Percentiles rank a stretch among this genome's conserved stretches.
phyloP scores from a whole-genome alignment of 768 basidiomycete genomes.

The Thelephora aurantiotincta region DNA sequence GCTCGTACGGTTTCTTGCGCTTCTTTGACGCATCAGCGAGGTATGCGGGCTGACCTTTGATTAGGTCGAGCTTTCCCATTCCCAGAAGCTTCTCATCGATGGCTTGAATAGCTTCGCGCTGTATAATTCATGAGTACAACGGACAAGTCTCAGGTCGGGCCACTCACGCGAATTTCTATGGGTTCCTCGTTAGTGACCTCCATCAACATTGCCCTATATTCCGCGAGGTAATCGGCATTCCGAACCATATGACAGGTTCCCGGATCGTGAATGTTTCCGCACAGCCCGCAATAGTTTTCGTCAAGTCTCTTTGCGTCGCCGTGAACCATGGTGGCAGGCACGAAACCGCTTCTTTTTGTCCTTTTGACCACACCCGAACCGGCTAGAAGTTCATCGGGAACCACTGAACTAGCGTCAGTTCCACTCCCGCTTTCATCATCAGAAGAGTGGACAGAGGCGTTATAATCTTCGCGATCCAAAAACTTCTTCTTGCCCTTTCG shows the following conservation, averaged over 20 bases:
- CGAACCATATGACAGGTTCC: slow-evolving; percentile 51
- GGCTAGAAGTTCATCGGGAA: background rate
- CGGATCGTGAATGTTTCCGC: slow-evolving; percentile 35
- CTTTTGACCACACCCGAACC: slow-evolving; percentile 1
- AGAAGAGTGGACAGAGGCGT: slow-evolving; percentile 19
- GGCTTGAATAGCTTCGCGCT: slow-evolving; percentile 52
- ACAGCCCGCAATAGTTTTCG: slow-evolving; percentile 40
- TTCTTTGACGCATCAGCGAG: slow-evolving; percentile 22
- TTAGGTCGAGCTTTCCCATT: slow-evolving; percentile 41
- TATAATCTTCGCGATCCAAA: slow-evolving; percentile 23
- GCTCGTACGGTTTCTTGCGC: no score
- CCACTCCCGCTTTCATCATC: slow-evolving; percentile 13
- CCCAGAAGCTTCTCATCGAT: slow-evolving; percentile 51
- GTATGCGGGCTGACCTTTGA: slow-evolving; percentile 51
- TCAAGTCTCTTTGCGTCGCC: background rate
- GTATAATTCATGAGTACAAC: slow-evolving; percentile 5
- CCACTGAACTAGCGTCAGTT: slow-evolving; percentile 1
- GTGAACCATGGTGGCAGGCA: slow-evolving; percentile 8
- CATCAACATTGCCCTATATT: slow-evolving; percentile 56
- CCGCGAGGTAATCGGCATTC: slow-evolving; percentile 47
- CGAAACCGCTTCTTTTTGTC: background rate
- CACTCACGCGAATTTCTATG: slow-evolving; percentile 44
- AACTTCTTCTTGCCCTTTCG: slow-evolving; percentile 19
- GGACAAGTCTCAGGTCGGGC: background rate
- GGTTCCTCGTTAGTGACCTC: slow-evolving; percentile 52